Evolutionary conservation across 108 stramenopile species (phyloP), one percentile per base, ranked within the genome.

Genomic region (Bacterosira constricta): DNA sequence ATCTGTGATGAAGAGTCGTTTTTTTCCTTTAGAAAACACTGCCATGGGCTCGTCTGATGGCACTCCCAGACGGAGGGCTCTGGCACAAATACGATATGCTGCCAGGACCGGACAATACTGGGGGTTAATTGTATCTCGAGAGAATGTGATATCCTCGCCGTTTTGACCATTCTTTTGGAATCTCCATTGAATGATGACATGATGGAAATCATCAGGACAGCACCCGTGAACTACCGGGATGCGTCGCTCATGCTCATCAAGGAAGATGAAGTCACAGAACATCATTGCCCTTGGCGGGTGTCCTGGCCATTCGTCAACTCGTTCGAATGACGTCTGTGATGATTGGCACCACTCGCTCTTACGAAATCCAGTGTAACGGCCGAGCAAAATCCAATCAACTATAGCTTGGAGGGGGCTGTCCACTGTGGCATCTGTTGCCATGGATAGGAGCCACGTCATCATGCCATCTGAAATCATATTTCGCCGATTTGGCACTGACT

Each of bases 401-500:
- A 67, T 35, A 1, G 66, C 66, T 12, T 3, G 8, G 11, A 55
- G 26, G 9, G 66, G 66, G 5, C n/a, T 1, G 17, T 38, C 6
- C 4, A 2, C 0, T 0, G 25, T 13, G 20, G 10, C 34, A n/a
- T 17, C 6, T 11, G 26, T 18, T 27, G 34, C 45, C 0, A 45
- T 5, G 0, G 17, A 29, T 5, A 41, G 1, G 50, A 66, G 50
- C 10, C 35, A 35, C 21, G 10, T 6, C 15, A 50, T 9, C 67
- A 69, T 69, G 12, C 4, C n/a, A 17, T 69, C 67, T 15, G 21
- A 21, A 11, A 69, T 57, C 67, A 69, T 69, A 1, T 69, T 42
- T 2, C 29, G 54, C 6, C 56, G 38, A 21, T 57, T 46, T 3
- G 38, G 30, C 1, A 56, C 42, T n/a, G 8, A 0, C 34, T 69